Evolutionary conservation across 257 asterid species (phyloP), one percentile per base, ranked within the genome.

Genomic region (Leonotis leonurus): DNA sequence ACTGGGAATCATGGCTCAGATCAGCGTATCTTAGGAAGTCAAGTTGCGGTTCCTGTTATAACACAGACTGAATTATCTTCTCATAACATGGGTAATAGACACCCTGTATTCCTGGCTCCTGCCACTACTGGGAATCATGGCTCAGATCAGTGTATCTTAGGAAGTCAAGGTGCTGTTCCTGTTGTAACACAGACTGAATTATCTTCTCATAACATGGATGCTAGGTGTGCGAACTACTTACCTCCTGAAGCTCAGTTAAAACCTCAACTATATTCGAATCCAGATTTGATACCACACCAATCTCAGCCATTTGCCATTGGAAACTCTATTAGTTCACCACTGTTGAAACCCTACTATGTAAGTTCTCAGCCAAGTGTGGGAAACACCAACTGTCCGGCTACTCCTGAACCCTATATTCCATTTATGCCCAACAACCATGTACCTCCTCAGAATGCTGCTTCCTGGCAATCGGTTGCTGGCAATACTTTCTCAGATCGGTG

Each of bases 191-290:
- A 20, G 51, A 26, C 59, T 18, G 46, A 7, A 22, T 55, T 69
- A 36, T 52, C 83, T 68, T 25, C 63, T 64, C 66, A 67, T 37
- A 60, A 43, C 52, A 27, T 37, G 46, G 56, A 48, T 48, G 66
- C 61, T 39, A 55, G 46, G 18, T 40, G 13, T 61, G 32, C 64
- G 65, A 63, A 65, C 40, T 46, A 24, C 50, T 3, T 48, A 24
- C 62, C 65, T 32, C 56, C 68, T 26, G 70, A 56, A 30, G 66
- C 80, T 68, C 82, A 59, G 61, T 29, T 73, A n/a, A 49, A 62
- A 59, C 26, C 73, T 27, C 70, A 29, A 27, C 66, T 71, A 29
- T 60, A 67, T 51, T 54, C 75, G 27, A 49, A 53, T 54, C 49
- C 63, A 51, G 71, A 44, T 56, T 32, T 77, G 64, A 45, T 30